Evolutionary conservation across 179 eudicot species (phyloP).

Genomic region (Silene noctiflora): DNA sequence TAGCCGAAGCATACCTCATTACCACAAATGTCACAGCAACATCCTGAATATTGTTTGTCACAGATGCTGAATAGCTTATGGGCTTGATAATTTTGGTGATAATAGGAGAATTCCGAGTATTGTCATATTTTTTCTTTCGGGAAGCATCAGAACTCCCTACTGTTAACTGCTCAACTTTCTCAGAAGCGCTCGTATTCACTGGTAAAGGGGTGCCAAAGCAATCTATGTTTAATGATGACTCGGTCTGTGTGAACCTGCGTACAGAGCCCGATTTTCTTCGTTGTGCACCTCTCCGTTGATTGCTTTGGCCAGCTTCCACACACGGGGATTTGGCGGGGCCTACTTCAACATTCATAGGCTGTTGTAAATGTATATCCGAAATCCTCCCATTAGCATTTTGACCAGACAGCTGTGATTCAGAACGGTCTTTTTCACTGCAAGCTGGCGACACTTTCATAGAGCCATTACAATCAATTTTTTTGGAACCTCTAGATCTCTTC

Average conservation of each 20-base stretch:
- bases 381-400: conserved; percentile 25
- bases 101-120: conserved; percentile 37
- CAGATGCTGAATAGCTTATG: conserved; percentile 61
- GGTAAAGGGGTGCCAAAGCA: conserved; percentile 32
- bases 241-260: conserved; percentile 64
- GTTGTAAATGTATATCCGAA: conserved; percentile 30
- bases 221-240: conserved; percentile 27
- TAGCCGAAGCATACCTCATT: conserved; percentile 45
- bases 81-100: conserved; percentile 75
- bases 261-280: conserved; percentile 89
- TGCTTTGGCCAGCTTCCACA: conserved; percentile 44
- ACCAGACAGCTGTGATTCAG: conserved; percentile 21
- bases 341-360: conserved; percentile 31
- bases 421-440: conserved; percentile 33
- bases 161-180: conserved; percentile 31
- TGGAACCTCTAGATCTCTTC: conserved; percentile 29
- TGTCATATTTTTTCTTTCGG: conserved; percentile 42
- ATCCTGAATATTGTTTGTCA: conserved; percentile 53
- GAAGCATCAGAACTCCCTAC: conserved; percentile 37
- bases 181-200: conserved; percentile 30
- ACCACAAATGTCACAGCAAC: conserved; percentile 72
- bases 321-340: conserved; percentile 40
- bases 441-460: conserved; percentile 33
- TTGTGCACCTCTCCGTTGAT: conserved; percentile 64
- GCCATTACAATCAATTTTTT: conserved; percentile 37